Base-by-base conservation (phyloP, 2,329 filamentous ascomycete species). In the Alternaria sp. region DNA sequence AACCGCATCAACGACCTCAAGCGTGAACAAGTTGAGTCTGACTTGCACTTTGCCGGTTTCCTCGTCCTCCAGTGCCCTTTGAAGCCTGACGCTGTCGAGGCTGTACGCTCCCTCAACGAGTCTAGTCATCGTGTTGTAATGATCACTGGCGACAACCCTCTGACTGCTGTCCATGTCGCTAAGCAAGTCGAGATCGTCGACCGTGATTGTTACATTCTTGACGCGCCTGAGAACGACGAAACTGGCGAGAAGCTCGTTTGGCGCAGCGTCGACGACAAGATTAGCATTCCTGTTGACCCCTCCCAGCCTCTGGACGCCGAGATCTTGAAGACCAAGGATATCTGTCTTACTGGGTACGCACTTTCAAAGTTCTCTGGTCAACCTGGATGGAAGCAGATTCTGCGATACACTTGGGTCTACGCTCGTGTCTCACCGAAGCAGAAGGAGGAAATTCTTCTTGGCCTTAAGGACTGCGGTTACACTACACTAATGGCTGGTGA, bases 401-500 rank as follows among this genome's bases (percentile, higher is more conserved):
- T 98, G 32, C 90, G 94, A 51, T 87, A 98, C 79, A 89, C 94
- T 14, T 99, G 95, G 95, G 95, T 99, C 5, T 99, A 99, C 76
- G 95, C 95, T 67, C 93, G 95, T 74, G 95, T 99, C 9, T 99
- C 95, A 1, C 95, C 95, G 8, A 97, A 97, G 84, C 95, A 99
- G 75, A 99, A 99, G 83, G 95, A 99, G 79, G 94, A 98, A 55
- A 98, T 99, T 74, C 85, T 99, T n/a, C 87, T 97, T 22, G 95
- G 95, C 38, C 87, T 98, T 63, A 97, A 97, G 82, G 94, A 97
- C 73, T 91, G 93, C 82, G 95, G 95, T 51, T 99, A 99, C 83
- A 97, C 95, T 62, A 99, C 95, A 30, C 87, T 99, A 64, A 99
- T 99, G 95, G 96, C 94, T 71, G 95, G 95, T 79, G 95, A 99